A percentile compares a stretch with the other conserved stretches of the same genome.
These are phyloP conservation scores for Schwanniomyces pseudopolymorphus DNA, from an alignment of 805 yeast genomes.

Conservation along the genomic window DNA sequence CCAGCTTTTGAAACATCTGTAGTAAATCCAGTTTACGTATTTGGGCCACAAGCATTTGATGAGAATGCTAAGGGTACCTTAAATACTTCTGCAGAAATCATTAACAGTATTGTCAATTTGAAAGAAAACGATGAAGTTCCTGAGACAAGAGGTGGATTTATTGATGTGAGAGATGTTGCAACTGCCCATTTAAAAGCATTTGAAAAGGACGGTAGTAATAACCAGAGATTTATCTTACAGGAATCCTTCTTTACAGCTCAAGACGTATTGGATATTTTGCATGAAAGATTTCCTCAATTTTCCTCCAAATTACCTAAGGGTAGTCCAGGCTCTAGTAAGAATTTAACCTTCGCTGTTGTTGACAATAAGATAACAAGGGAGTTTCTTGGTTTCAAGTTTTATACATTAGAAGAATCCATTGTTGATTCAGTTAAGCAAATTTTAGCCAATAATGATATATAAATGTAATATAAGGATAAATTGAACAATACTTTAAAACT, in stretches of 20 bases:
- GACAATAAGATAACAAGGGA: constrained; percentile 33
- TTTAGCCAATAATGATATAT: not conserved
- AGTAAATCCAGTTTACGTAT: no score
- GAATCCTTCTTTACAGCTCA: constrained; percentile 20
- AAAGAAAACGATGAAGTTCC: no score
- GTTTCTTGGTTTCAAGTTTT: constrained; percentile 35
- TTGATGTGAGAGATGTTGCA: no score
- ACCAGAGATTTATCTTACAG: constrained; percentile 25
- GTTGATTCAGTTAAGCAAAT: constrained; percentile 41
- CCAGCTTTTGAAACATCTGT: no score
- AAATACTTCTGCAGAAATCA: no score
- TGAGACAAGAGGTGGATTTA: no score
- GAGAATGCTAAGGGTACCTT: no score
- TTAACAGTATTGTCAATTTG: no score
- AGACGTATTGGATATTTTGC: constrained; percentile 21
- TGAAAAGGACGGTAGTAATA: constrained; percentile 23
- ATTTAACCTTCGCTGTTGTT: constrained; percentile 3
- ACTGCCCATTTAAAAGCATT: no score
- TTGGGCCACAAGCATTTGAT: no score
- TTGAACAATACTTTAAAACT: no score
- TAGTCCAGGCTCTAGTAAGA: constrained; percentile 5
- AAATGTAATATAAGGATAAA: no score
- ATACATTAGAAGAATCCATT: constrained; percentile 34
- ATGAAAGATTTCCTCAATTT: constrained; percentile 19
- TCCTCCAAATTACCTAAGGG: constrained; percentile 9